phyloP scores from a whole-genome alignment of 768 basidiomycete genomes.

The Neoboletus brunneissimus region DNA sequence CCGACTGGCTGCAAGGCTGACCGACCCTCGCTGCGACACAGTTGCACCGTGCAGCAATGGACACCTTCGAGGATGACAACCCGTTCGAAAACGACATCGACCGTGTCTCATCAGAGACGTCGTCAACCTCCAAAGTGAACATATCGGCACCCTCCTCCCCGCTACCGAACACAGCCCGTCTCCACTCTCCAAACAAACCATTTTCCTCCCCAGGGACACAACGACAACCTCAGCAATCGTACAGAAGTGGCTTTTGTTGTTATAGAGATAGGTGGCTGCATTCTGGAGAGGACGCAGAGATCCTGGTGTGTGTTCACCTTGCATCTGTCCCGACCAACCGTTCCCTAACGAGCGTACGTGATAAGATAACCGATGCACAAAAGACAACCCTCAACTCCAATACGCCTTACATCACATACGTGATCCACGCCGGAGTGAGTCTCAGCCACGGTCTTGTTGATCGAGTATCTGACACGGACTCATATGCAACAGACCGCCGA shows the following conservation, averaged over 20 bases:
- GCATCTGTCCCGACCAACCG: not conserved
- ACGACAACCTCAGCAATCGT: slow-evolving; percentile 47
- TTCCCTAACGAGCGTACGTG: slow-evolving; percentile 12
- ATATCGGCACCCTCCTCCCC: slow-evolving; percentile 58
- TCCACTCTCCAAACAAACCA: slow-evolving; percentile 46
- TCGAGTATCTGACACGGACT: slow-evolving; percentile 9
- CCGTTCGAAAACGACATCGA: slow-evolving; percentile 53
- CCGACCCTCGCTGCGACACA: not conserved
- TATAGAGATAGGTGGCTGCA: slow-evolving; percentile 72
- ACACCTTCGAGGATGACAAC: slow-evolving; percentile 61
- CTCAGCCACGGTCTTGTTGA: not conserved
- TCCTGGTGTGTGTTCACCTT: slow-evolving; percentile 50
- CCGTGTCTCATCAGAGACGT: slow-evolving; percentile 35
- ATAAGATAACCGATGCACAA: slow-evolving; percentile 89
- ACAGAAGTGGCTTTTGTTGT: slow-evolving; percentile 80
- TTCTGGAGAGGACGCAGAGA: slow-evolving; percentile 79
- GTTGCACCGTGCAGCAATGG: slow-evolving; percentile 18
- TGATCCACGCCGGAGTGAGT: slow-evolving; percentile 83
- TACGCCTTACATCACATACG: slow-evolving; percentile 91
- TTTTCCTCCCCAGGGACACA: slow-evolving; percentile 60
- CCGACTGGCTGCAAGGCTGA: not conserved
- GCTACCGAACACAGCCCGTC: slow-evolving; percentile 39
- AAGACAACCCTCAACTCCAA: slow-evolving; percentile 90
- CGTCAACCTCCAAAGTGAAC: slow-evolving; percentile 36
- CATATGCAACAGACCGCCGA: slow-evolving; percentile 59